Percentiles rank a stretch among this genome's conserved stretches.
phyloP scores from a whole-genome alignment of 1,139 yeast species.

The Saccharomyces hybrid region DNA sequence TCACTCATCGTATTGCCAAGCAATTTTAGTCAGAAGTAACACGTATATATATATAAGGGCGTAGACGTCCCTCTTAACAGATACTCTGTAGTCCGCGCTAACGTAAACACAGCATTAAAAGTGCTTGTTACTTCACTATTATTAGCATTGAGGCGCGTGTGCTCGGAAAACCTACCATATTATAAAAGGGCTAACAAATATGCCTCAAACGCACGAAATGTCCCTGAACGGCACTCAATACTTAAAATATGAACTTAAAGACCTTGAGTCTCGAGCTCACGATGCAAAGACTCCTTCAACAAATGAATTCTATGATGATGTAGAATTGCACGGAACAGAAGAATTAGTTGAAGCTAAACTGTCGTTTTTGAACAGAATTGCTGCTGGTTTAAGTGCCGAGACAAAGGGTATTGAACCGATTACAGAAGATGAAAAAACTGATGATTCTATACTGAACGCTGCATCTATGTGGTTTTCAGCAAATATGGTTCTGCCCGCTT shows the following conservation, averaged over 20 bases:
- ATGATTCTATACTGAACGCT: conserved; percentile 55
- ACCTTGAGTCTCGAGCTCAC: neutral
- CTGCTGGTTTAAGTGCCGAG: conserved; percentile 37
- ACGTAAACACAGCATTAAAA: neutral
- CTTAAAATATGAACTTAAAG: neutral
- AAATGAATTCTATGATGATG: neutral
- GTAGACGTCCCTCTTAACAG: neutral
- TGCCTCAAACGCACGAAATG: neutral
- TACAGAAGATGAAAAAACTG: conserved; percentile 40
- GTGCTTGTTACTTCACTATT: neutral
- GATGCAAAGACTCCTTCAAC: neutral
- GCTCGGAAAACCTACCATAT: neutral
- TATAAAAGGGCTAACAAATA: neutral
- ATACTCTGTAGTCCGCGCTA: neutral
- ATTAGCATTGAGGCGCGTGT: neutral
- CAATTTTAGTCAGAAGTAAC: neutral
- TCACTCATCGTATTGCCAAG: neutral
- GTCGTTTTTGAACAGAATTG: conserved; percentile 31
- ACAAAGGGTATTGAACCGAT: conserved; percentile 43
- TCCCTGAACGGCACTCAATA: neutral
- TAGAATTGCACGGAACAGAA: neutral
- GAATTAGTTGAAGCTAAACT: conserved; percentile 12
- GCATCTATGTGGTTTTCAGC: conserved; percentile 93
- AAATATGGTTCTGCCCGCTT: conserved; percentile 79
- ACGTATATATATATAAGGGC: neutral